Evolutionary conservation across 139 green algal species (phyloP), one percentile per base, ranked within the genome.

Genomic region (Micractinium conductrix): DNA sequence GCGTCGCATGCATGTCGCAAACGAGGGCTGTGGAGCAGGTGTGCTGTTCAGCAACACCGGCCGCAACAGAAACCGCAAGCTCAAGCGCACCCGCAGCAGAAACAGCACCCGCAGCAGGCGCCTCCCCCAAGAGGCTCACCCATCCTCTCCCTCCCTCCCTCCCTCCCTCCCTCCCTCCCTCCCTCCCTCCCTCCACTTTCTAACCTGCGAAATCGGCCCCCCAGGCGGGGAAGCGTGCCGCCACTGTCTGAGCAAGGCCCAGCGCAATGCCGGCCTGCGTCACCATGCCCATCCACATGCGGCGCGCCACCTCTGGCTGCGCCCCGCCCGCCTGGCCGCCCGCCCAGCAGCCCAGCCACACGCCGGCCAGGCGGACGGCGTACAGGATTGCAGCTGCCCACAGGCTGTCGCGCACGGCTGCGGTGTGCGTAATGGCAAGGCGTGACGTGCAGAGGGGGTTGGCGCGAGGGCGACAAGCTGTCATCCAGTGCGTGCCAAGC

Each of bases 251-350:
- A 2, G 92, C 89, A 72, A 98, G 87, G 0, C 95, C 95, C 90
- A 98, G 91, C 6, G 95, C 95, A 60, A 98, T 94, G 28, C 95
- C 95, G 6, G 93, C 93, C 88, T 96, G 95, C 16, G 95, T 98
- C 74, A 98, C 84, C 95, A 96, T 96, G 73, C 87, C 89, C 78
- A 92, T 83, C 93, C 93, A 97, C 65, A 98, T 92, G n/a, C 86
- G 60, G 35, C 80, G 81, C n/a, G 90, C 55, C 43, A 91, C 75
- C 28, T 94, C 92, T 0, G 70, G 12, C 28, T 83, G 75, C 1
- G 90, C 88, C 28, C 74, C 80, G 1, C 92, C 93, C 22, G 82
- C 26, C 43, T 40, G 87, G 79, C 90, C 93, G 35, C 95, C 95
- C 55, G 91, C 35, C 88, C 88, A 95, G 81, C 84, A 89, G 22